Percentiles rank a stretch among this genome's conserved stretches.
phyloP scores from a whole-genome alignment of 2,329 filamentous ascomycete genomes.

The Harringtonia aguacate region DNA sequence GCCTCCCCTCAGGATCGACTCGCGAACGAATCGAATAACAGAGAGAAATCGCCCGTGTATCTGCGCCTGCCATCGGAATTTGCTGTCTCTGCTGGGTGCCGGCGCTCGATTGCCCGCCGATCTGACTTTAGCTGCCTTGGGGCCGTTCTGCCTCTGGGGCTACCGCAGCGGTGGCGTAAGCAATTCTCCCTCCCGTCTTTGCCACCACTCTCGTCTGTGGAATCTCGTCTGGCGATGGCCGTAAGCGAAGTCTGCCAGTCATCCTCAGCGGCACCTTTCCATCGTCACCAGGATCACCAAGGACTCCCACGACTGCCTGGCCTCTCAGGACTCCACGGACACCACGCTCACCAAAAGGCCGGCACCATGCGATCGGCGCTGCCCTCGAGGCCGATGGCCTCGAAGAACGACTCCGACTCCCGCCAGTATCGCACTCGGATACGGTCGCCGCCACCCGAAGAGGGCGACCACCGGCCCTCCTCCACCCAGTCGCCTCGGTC shows the following conservation, averaged over 20 bases:
- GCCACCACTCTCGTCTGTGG: background rate
- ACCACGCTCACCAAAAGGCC: background rate
- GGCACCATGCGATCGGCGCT: conserved; percentile 14
- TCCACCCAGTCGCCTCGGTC: conserved; percentile 1
- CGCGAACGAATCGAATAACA: no score
- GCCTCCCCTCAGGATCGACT: no score
- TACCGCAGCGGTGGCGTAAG: background rate
- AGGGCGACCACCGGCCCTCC: conserved; percentile 9
- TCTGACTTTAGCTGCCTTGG: no score
- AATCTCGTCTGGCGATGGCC: conserved; percentile 12
- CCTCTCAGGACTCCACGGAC: background rate
- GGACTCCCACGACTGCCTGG: no score
- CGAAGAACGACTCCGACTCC: conserved; percentile 8
- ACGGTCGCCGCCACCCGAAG: conserved; percentile 15
- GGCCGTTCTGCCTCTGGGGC: background rate
- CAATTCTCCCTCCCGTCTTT: background rate
- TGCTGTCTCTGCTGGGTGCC: no score
- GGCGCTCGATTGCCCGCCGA: no score
- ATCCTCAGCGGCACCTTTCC: conserved; percentile 10
- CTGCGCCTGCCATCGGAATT: no score
- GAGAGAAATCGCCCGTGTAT: no score
- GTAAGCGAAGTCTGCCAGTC: conserved; percentile 11
- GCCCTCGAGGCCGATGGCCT: conserved; percentile 14
- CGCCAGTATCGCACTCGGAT: conserved; percentile 6
- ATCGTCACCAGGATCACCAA: conserved; percentile 2